Conservation (phyloP, 495 filamentous ascomycete genomes). For the Penicillium atrosanguineum region DNA sequence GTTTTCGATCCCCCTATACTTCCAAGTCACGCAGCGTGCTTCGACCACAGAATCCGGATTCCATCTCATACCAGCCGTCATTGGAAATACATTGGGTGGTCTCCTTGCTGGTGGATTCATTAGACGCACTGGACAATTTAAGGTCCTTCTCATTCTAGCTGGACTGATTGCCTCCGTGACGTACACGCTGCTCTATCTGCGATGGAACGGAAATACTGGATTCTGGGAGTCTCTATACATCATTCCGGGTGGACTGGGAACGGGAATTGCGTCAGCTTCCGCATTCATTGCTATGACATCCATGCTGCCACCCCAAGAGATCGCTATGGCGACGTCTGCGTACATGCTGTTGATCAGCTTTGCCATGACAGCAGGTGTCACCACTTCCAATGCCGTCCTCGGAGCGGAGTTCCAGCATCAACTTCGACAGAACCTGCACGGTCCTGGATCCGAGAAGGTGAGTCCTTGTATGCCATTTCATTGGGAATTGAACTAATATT, state of each 20-base stretch:
- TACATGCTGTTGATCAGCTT: constrained; percentile 52
- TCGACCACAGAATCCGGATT: constrained; percentile 57
- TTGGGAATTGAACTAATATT: constrained; percentile 1
- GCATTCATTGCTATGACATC: constrained; percentile 58
- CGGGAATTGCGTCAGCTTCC: constrained; percentile 50
- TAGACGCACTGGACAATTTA: constrained; percentile 58
- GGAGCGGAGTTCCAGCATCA: constrained; percentile 32
- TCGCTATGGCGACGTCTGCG: constrained; percentile 54
- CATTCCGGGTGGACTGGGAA: constrained; percentile 55
- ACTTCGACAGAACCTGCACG: constrained; percentile 27
- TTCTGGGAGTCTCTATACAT: constrained; percentile 63
- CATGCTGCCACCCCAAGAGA: constrained; percentile 47
- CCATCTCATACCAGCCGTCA: constrained; percentile 62
- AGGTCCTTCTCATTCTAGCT: constrained; percentile 50
- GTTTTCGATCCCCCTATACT: constrained; percentile 62
- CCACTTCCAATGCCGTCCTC: constrained; percentile 44
- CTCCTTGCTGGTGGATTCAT: constrained; percentile 59
- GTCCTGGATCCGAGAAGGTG: constrained; percentile 28
- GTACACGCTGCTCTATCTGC: constrained; percentile 55
- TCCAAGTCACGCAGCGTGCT: constrained; percentile 57
- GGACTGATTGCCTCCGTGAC: constrained; percentile 46
- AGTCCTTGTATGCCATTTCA: not conserved
- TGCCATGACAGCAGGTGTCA: constrained; percentile 52
- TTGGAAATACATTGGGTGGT: constrained; percentile 64
- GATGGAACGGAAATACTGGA: constrained; percentile 62